Conservation (phyloP, 352 stramenopile genomes). For the Phytophthora citrophthora region DNA sequence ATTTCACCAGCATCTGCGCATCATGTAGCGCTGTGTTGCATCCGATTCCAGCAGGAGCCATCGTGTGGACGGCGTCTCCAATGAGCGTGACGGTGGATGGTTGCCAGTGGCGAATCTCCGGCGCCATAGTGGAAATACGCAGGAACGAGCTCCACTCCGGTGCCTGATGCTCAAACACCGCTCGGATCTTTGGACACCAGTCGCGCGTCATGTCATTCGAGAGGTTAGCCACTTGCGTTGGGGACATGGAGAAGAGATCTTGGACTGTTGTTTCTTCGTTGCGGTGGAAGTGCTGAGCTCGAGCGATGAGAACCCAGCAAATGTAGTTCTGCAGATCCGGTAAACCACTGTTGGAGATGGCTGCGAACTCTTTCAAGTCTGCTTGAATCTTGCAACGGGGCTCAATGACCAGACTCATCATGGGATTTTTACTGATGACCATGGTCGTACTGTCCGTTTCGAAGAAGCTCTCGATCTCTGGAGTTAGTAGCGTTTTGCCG, state of each 20-base stretch:
- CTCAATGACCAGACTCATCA: conserved; percentile 69
- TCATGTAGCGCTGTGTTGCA: conserved; percentile 66
- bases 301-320: conserved; percentile 64
- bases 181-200: conserved; percentile 55
- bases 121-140: conserved; percentile 66
- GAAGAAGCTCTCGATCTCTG: conserved; percentile 57
- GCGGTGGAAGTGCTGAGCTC: conserved; percentile 49
- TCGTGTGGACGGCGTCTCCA: conserved; percentile 69
- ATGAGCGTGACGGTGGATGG: conserved; percentile 58
- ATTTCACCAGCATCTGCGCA: conserved; percentile 50
- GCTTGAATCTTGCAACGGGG: conserved; percentile 43
- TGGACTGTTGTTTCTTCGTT: conserved; percentile 40
- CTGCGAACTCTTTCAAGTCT: conserved; percentile 38
- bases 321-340: conserved; percentile 57
- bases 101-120: conserved; percentile 51
- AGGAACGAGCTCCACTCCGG: conserved; percentile 66
- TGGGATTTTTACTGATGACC: conserved; percentile 45
- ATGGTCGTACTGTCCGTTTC: conserved; percentile 56
- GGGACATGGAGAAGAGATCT: conserved; percentile 55
- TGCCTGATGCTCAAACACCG: conserved; percentile 49
- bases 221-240: conserved; percentile 50
- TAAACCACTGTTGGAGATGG: conserved; percentile 15
- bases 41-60: conserved; percentile 60
- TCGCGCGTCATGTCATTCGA: conserved; percentile 54
- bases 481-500: conserved; percentile 63